Conservation (phyloP, 2,329 filamentous ascomycete species). For the Fusarium albidum region DNA sequence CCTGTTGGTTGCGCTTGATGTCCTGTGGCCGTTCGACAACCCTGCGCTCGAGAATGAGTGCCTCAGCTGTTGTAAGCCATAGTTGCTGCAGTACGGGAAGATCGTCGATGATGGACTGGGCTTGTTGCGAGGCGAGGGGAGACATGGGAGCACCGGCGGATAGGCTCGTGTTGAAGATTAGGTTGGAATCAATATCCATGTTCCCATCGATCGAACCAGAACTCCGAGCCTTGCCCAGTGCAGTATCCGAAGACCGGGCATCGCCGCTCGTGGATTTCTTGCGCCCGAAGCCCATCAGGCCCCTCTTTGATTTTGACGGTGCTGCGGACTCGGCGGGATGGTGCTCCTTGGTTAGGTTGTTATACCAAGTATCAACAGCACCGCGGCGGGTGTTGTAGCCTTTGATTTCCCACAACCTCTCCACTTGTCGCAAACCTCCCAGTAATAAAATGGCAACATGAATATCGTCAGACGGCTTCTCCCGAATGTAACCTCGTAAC, state of each 20-base stretch:
- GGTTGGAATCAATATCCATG: constrained; percentile 46
- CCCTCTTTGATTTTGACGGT: constrained; percentile 58
- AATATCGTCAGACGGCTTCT: constrained; percentile 69
- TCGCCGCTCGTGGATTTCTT: constrained; percentile 61
- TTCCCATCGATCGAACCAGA: constrained; percentile 44
- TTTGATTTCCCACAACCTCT: constrained; percentile 72
- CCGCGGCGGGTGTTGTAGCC: constrained; percentile 68
- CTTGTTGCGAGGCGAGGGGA: constrained; percentile 58
- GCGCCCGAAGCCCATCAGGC: constrained; percentile 62
- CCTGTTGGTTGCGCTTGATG: constrained; percentile 69
- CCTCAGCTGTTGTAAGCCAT: constrained; percentile 70
- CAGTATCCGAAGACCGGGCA: constrained; percentile 38
- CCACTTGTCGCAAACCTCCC: constrained; percentile 69
- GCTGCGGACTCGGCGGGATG: constrained; percentile 44
- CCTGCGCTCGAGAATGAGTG: constrained; percentile 65
- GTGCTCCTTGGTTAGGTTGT: constrained; percentile 56
- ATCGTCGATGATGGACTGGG: constrained; percentile 60
- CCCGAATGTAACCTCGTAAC: constrained; percentile 69
- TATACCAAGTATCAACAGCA: constrained; percentile 69
- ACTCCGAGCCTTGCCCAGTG: constrained; percentile 37
- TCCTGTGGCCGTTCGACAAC: constrained; percentile 66
- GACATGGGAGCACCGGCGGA: constrained; percentile 70
- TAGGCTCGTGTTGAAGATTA: constrained; percentile 67
- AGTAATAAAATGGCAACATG: constrained; percentile 68
- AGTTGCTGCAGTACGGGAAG: constrained; percentile 67